phyloP scores from a whole-genome alignment of 805 yeast genomes.

The Grigorovia yakushimaensis region DNA sequence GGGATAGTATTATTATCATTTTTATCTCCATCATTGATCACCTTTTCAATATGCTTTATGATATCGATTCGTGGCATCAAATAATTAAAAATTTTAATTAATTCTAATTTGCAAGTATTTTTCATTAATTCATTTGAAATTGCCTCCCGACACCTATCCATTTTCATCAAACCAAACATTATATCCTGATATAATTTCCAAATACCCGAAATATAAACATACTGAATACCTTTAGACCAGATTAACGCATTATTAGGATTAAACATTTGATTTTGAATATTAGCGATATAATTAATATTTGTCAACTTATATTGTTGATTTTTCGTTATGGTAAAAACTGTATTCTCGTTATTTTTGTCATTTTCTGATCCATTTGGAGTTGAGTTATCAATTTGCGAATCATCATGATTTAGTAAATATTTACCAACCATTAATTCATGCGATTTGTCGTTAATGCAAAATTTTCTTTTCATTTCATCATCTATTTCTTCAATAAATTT shows the following conservation, averaged over 20 bases:
- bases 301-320: slow-evolving; percentile 26
- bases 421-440: background rate
- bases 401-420: background rate
- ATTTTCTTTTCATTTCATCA: background rate
- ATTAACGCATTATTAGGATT: slow-evolving; percentile 56
- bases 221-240: slow-evolving; percentile 81
- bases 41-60: background rate
- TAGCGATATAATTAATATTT: slow-evolving; percentile 16
- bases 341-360: background rate
- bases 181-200: slow-evolving; percentile 51
- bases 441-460: background rate
- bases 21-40: background rate
- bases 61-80: background rate
- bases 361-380: background rate
- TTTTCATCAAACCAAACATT: slow-evolving; percentile 19
- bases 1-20: background rate
- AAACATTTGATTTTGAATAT: slow-evolving; percentile 12
- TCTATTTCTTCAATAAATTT: background rate
- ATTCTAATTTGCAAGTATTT: background rate
- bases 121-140: background rate
- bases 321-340: slow-evolving; percentile 13
- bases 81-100: background rate
- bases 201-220: slow-evolving; percentile 78
- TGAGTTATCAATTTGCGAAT: background rate
- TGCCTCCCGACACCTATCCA: slow-evolving; percentile 2